phyloP scores from a whole-genome alignment of 257 asterid genomes.

The Ligustrum vulgare region DNA sequence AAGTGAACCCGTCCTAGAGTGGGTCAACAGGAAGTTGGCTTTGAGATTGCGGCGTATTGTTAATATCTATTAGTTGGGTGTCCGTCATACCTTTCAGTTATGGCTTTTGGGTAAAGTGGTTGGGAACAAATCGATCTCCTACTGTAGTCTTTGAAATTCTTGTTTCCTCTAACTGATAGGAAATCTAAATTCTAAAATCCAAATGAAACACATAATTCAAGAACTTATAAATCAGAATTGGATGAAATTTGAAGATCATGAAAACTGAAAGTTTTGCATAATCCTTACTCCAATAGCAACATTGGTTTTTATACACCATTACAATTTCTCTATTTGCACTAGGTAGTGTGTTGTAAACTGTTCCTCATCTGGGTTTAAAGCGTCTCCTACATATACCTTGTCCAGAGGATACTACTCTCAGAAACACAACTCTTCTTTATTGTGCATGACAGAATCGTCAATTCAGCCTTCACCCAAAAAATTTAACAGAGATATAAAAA shows the following conservation, averaged over 20 bases:
- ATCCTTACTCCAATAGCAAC: neutral
- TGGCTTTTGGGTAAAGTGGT: too few relatives aligned
- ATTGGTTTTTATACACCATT: neutral
- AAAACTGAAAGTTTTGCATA: neutral
- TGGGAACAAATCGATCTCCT: neutral
- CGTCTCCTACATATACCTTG: neutral
- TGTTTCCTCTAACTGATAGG: neutral
- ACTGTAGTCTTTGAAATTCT: neutral
- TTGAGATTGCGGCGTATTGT: too few relatives aligned
- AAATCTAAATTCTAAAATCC: neutral
- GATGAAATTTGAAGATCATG: neutral
- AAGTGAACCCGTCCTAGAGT: too few relatives aligned
- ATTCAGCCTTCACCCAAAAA: too few relatives aligned
- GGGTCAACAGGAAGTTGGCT: too few relatives aligned
- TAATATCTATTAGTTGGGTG: too few relatives aligned
- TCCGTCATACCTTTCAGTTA: too few relatives aligned
- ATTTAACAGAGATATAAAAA: too few relatives aligned
- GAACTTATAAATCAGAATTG: neutral
- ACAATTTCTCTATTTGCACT: neutral
- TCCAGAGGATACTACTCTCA: neutral
- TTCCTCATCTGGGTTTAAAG: neutral
- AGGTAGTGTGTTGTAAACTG: neutral
- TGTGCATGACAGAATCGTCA: neutral
- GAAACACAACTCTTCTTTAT: neutral
- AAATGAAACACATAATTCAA: neutral